Base-by-base conservation (phyloP, 805 yeast genomes). In the Lachancea sp. region DNA sequence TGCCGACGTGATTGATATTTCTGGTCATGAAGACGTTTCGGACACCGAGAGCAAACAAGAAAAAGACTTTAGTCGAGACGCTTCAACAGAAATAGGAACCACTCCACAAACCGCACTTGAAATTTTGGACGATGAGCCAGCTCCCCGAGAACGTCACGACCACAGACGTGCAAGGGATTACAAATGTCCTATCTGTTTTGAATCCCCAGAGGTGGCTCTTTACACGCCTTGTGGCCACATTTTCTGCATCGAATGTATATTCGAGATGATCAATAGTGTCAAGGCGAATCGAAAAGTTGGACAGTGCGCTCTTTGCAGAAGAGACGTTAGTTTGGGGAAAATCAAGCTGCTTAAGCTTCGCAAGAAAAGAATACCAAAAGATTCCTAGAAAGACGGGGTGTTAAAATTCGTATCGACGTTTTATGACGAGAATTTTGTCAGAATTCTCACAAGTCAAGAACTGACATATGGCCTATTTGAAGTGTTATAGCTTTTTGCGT, bases 181-280 rank as follows among this genome's bases (percentile, higher is more conserved):
- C 25, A 60, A 58, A 27, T 78, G 84, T 55, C 79, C 81, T 0
- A 73, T 79, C 17, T 79, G 84, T 44, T 71, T 78, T 55, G 82
- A 77, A 8, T 68, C 72, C 3, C 78, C 80, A 2, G 70, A 65
- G 13, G 53, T 63, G 6, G 72, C 81, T 1, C 68, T 71, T 26
- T 72, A 73, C 15, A 67, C 78, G 3, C 73, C 75, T 0, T 79
- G 84, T 60, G 84, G 84, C 0, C 84, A 79, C 56, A 62, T 74
- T 2, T 78, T 72, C 52, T 79, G 84, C 53, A 65, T 71, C 5
- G 72, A 71, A 22, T 79, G 83, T 55, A 63, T 75, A 3, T 78
- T 73, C 49, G 64, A 68, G 49, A 73, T 73, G 58, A 71, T 75
- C 29, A 73, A 75, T 11, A 69, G 67, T 53, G 77, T 77, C 32